Conservation (phyloP, 352 stramenopile genomes). For the Phytophthora crassamura region DNA sequence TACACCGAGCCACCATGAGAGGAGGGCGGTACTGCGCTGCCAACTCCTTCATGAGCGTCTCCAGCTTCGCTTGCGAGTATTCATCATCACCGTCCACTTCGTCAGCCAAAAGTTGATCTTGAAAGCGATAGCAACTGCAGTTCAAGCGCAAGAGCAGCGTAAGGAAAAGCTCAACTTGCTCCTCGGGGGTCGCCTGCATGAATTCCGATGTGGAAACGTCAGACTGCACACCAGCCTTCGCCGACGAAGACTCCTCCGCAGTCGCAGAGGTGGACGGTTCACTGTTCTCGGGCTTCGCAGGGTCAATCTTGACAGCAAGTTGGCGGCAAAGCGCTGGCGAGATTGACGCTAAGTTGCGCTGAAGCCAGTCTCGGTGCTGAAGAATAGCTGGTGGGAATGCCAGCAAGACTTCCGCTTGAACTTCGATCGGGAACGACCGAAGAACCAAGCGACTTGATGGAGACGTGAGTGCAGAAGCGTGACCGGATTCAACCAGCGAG, state of each 20-base stretch:
- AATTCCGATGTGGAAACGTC: constrained; percentile 60
- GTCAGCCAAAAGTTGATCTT: background rate
- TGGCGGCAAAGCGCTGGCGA: constrained; percentile 39
- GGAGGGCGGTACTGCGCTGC: constrained; percentile 76
- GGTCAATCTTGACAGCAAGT: constrained; percentile 59
- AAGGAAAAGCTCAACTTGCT: constrained; percentile 81
- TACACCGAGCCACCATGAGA: constrained; percentile 77
- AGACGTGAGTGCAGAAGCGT: constrained; percentile 47
- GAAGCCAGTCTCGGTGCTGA: constrained; percentile 77
- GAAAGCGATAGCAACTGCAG: constrained; percentile 8
- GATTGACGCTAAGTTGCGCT: constrained; percentile 58
- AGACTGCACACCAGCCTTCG: constrained; percentile 22
- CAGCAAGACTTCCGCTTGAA: constrained; percentile 67
- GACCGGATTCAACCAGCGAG: constrained; percentile 49
- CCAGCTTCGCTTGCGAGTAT: constrained; percentile 62
- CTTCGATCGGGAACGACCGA: constrained; percentile 51
- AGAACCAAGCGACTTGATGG: constrained; percentile 59
- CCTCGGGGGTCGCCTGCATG: constrained; percentile 45
- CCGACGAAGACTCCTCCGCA: constrained; percentile 8
- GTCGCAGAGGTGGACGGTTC: background rate
- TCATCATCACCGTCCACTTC: constrained; percentile 13
- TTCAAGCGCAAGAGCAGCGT: constrained; percentile 75
- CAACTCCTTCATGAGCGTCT: constrained; percentile 61
- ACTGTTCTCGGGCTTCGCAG: constrained; percentile 18
- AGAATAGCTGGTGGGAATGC: constrained; percentile 53